Base-by-base conservation (phyloP, 495 filamentous ascomycete species). In the Delitschia confertaspora region DNA sequence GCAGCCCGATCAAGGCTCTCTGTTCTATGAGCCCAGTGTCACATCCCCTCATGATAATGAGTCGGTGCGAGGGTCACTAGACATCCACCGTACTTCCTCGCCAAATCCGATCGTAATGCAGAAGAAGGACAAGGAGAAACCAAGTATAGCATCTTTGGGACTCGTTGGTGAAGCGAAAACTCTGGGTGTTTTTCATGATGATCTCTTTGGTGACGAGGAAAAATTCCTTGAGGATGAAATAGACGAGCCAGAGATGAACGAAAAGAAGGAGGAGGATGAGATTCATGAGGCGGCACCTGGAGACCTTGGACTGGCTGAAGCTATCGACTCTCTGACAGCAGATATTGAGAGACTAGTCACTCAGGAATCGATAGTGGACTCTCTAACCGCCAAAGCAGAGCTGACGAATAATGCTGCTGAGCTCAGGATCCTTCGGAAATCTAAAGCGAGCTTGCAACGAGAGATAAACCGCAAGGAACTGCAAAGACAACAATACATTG, bases 351-450 rank as follows among this genome's bases (percentile, higher is more conserved):
- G 85, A 60, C 72, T 96, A 25, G 72, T 72, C 3, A 76, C 86
- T 0, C 93, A 99, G 63, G 87, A 95, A 39, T 80, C 82, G 1
- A 85, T 99, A 18, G 73, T 96, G 18, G 85, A 95, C 50, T 91
- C 91, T 18, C 67, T 99, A 45, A 86, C 83, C 8, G 75, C 83
- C 22, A 99, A 96, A 63, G 93, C 93, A 0, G 93, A 99, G 57
- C 69, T 99, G 23, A 96, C 93, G 2, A 96, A 96, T 61, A 96
- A 96, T 60, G 82, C 80, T 1, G 84, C 88, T 16, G 93, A 99
- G 61, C 60, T 99, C 38, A 72, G 91, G 42, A 96, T 99, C 29
- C 61, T 99, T 23, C 78, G 83, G 25, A 99, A 99, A 60, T 95
- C 88, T 3, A 94, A 89, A 58, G 78, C 84, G 11, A 95, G 89